Conservation (phyloP, 2,329 filamentous ascomycete species). For the Boeremia lycopersici region DNA sequence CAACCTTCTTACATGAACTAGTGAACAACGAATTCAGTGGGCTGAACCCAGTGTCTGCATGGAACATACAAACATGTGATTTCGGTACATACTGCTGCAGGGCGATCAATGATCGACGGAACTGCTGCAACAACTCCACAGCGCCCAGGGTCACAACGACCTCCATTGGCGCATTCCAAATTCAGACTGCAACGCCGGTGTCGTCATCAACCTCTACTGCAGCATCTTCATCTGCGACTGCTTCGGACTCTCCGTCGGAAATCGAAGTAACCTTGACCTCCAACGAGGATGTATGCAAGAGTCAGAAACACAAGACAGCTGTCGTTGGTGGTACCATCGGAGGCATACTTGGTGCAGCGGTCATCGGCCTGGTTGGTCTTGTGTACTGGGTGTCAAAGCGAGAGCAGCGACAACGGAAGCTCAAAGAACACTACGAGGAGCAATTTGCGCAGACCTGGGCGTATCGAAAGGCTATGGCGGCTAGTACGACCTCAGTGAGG, state of each 20-base stretch:
- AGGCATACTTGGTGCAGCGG: slow-evolving; percentile 28
- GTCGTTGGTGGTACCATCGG: slow-evolving; percentile 36
- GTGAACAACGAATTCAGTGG: slow-evolving; percentile 24
- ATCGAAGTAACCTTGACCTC: slow-evolving; percentile 6
- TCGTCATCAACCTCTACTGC: slow-evolving; percentile 4
- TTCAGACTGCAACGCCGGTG: slow-evolving; percentile 19
- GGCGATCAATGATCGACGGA: slow-evolving; percentile 27
- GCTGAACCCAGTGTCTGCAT: slow-evolving; percentile 27
- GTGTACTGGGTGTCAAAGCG: slow-evolving; percentile 35
- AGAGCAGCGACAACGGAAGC: slow-evolving; percentile 38
- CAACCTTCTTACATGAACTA: not conserved
- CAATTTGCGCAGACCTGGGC: slow-evolving; percentile 37
- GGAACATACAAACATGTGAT: slow-evolving; percentile 45
- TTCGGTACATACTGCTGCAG: slow-evolving; percentile 45
- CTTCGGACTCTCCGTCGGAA: slow-evolving; percentile 13
- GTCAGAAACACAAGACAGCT: slow-evolving; percentile 28
- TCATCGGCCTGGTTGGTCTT: slow-evolving; percentile 21
- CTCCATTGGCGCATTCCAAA: slow-evolving; percentile 30
- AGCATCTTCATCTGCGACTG: slow-evolving; percentile 5
- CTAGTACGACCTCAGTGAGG: slow-evolving; percentile 13
- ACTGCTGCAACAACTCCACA: slow-evolving; percentile 39
- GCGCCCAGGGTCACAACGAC: slow-evolving; percentile 31
- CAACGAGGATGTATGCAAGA: slow-evolving; percentile 16
- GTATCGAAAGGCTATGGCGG: slow-evolving; percentile 31
- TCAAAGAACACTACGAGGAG: slow-evolving; percentile 45